Evolutionary conservation across 257 asterid genomes (phyloP).

Genomic region (Linaria vulgaris): DNA sequence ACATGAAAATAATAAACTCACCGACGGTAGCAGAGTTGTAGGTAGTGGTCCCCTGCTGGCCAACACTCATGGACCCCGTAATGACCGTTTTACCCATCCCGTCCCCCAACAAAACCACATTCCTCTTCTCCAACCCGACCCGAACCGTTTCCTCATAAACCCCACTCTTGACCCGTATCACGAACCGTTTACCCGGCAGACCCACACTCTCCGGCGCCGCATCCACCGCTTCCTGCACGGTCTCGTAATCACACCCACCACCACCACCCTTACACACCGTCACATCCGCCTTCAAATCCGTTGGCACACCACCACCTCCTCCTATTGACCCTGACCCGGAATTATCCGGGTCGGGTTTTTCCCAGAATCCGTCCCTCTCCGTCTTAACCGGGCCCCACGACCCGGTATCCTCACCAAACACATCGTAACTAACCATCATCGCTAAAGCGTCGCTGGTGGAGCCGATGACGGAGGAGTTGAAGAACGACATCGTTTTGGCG

Average conservation of each 20-base stretch:
- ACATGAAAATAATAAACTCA: slow-evolving; percentile 27
- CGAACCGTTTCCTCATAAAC: slow-evolving; percentile 62
- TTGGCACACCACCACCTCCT: slow-evolving; percentile 33
- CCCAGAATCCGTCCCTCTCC: slow-evolving; percentile 74
- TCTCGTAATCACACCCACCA: slow-evolving; percentile 38
- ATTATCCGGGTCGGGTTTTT: slow-evolving; percentile 18
- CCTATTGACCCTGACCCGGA: not conserved
- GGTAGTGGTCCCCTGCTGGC: slow-evolving; percentile 49
- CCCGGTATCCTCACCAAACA: slow-evolving; percentile 39
- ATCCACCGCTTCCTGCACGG: slow-evolving; percentile 64
- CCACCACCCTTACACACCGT: slow-evolving; percentile 47
- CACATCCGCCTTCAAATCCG: slow-evolving; percentile 43
- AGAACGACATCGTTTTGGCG: slow-evolving; percentile 46
- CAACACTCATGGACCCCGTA: slow-evolving; percentile 58
- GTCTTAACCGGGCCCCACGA: slow-evolving; percentile 51
- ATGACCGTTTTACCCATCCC: slow-evolving; percentile 73
- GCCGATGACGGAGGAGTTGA: slow-evolving; percentile 33
- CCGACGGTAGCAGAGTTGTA: slow-evolving; percentile 69
- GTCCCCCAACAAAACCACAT: slow-evolving; percentile 64
- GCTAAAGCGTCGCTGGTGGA: slow-evolving; percentile 44
- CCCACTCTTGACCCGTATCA: slow-evolving; percentile 55
- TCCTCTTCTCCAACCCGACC: slow-evolving; percentile 61
- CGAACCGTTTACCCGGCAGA: slow-evolving; percentile 41
- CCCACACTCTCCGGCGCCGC: slow-evolving; percentile 39
- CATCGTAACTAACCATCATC: slow-evolving; percentile 52